These are phyloP conservation scores for Scutellaria minor DNA, from an alignment of 257 asterid genomes.

Conservation along the genomic window DNA sequence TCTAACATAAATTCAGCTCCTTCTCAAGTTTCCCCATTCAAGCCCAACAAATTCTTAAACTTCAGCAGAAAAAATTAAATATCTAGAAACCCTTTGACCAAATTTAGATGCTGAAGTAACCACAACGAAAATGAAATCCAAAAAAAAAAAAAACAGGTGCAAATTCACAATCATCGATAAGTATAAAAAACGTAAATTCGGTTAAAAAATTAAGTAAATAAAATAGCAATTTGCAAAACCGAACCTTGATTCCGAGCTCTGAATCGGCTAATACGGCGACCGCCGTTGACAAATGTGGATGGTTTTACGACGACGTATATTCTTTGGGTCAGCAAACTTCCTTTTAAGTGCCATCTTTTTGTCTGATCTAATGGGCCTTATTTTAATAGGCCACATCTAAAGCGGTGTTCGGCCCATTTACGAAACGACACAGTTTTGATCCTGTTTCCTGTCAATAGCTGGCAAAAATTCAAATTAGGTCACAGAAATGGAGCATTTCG, in stretches of 20 bases:
- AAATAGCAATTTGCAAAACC: background rate
- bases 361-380: background rate
- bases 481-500: slow-evolving; percentile 73
- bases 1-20: too few species aligned
- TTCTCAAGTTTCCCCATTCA: too few species aligned
- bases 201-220: too few species aligned
- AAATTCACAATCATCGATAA: too few species aligned
- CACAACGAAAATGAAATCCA: too few species aligned
- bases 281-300: background rate
- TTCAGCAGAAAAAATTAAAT: too few species aligned
- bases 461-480: background rate
- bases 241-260: slow-evolving; percentile 24
- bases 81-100: too few species aligned
- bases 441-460: background rate
- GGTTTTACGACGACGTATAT: background rate
- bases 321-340: background rate
- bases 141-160: too few species aligned
- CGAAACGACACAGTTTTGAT: slow-evolving; percentile 21
- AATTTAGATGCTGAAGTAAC: too few species aligned
- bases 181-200: too few species aligned
- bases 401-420: background rate
- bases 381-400: background rate
- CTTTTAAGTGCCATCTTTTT: background rate
- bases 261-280: background rate
- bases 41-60: too few species aligned